phyloP scores from a whole-genome alignment of 1,284 basidiomycete genomes.

The Cutaneotrichosporon cutaneum region DNA sequence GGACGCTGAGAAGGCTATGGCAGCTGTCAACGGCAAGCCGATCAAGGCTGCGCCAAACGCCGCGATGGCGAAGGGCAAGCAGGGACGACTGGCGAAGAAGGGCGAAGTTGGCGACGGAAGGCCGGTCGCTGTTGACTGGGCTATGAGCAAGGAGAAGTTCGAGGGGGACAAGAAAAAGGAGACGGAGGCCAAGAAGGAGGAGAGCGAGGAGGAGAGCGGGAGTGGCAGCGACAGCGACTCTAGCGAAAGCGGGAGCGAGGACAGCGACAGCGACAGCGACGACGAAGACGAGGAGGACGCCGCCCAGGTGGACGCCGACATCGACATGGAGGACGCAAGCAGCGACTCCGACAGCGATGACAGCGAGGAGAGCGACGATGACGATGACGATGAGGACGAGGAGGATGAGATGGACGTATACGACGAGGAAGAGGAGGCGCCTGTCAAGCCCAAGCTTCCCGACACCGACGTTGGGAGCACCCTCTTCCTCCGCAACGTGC shows the following conservation, averaged over 20 bases:
- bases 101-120: constrained; percentile 60
- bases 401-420: constrained; percentile 54
- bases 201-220: constrained; percentile 35
- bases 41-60: constrained; percentile 55
- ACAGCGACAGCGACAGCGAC: constrained; percentile 45
- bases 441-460: constrained; percentile 70
- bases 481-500: constrained; percentile 90
- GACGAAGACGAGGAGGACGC: constrained; percentile 58
- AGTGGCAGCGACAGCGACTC: constrained; percentile 24
- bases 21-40: constrained; percentile 75
- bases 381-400: constrained; percentile 56
- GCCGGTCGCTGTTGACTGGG: constrained; percentile 93
- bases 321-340: constrained; percentile 52
- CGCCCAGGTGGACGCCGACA: constrained; percentile 57
- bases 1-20: constrained; percentile 81
- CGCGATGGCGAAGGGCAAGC: constrained; percentile 47
- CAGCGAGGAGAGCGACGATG: constrained; percentile 28
- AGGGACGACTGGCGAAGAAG: constrained; percentile 25
- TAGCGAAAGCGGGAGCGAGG: constrained; percentile 57
- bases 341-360: constrained; percentile 56
- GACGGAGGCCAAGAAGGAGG: constrained; percentile 53
- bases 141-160: constrained; percentile 90
- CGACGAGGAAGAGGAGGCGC: constrained; percentile 60
- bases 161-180: constrained; percentile 60
- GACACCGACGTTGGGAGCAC: constrained; percentile 82